Evolutionary conservation across 352 stramenopile genomes (phyloP).

Genomic region (Pythium volutum): DNA sequence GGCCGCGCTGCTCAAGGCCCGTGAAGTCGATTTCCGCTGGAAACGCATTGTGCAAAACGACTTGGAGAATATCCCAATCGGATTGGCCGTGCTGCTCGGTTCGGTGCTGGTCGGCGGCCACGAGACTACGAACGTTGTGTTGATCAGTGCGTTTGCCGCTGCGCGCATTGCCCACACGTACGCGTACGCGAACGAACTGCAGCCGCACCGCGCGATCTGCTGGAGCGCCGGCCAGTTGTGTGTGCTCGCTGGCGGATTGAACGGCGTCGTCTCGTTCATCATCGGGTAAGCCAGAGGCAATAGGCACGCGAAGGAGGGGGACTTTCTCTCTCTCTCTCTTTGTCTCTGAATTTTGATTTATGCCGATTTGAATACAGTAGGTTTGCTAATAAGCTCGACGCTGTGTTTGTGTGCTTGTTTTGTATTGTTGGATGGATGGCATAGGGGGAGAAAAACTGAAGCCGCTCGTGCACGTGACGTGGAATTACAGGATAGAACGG

Average conservation of each 20-base stretch:
- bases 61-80: constrained; percentile 43
- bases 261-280: constrained; percentile 35
- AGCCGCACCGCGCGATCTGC: constrained; percentile 33
- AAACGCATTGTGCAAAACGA: constrained; percentile 45
- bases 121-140: constrained; percentile 38
- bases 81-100: constrained; percentile 37
- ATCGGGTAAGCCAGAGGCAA: constrained; percentile 24
- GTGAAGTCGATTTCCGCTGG: constrained; percentile 37
- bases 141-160: constrained; percentile 28
- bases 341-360: too few relatives aligned
- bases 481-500: too few relatives aligned
- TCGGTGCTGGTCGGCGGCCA: constrained; percentile 41
- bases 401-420: too few relatives aligned
- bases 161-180: constrained; percentile 29
- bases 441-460: too few relatives aligned
- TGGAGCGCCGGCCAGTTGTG: constrained; percentile 35
- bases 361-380: too few relatives aligned
- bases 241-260: constrained; percentile 37
- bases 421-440: too few relatives aligned
- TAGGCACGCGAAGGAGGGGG: too few relatives aligned
- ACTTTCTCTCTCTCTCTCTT: too few relatives aligned
- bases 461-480: too few relatives aligned
- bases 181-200: constrained; percentile 30
- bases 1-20: constrained; percentile 20
- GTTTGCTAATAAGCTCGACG: too few relatives aligned